A percentile compares a stretch with the other conserved stretches of the same genome.
phyloP scores from a whole-genome alignment of 306 rosid species.

The Quillaja saponaria region DNA sequence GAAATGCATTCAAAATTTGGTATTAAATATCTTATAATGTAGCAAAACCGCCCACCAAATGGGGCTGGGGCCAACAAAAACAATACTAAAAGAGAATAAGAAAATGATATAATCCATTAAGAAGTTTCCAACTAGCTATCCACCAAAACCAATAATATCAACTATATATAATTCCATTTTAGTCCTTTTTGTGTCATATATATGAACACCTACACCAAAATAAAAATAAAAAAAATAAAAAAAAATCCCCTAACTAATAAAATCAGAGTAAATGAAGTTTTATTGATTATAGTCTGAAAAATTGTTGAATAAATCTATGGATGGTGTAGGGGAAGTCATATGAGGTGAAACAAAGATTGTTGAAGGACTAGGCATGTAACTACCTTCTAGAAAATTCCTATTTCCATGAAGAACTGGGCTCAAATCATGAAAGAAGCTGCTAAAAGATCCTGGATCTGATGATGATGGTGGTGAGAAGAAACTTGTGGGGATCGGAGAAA shows the following conservation, averaged over 20 bases:
- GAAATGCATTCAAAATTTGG: not conserved
- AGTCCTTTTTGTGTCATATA: not conserved
- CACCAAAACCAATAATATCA: constrained; percentile 30
- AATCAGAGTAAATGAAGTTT: not conserved
- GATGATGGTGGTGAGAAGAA: constrained; percentile 52
- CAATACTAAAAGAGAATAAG: not conserved
- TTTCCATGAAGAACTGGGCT: constrained; percentile 57
- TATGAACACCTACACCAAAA: constrained; percentile 26
- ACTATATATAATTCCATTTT: constrained; percentile 6
- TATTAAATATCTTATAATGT: not conserved
- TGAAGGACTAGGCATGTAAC: constrained; percentile 67
- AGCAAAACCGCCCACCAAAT: constrained; percentile 24
- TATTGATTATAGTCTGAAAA: constrained; percentile 38
- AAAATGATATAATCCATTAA: constrained; percentile 23
- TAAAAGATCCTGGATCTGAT: constrained; percentile 45
- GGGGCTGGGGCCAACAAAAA: constrained; percentile 21
- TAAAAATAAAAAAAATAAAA: too few relatives aligned
- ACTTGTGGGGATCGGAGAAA: constrained; percentile 57
- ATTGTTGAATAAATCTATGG: constrained; percentile 67
- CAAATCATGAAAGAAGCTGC: constrained; percentile 60
- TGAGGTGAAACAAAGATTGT: constrained; percentile 60
- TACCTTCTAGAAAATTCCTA: constrained; percentile 58
- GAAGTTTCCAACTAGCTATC: constrained; percentile 39
- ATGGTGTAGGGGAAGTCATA: constrained; percentile 39
- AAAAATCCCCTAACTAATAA: not conserved